Evolutionary conservation across 495 filamentous ascomycete genomes (phyloP).

Genomic region (Massariosphaeria phaeospora): DNA sequence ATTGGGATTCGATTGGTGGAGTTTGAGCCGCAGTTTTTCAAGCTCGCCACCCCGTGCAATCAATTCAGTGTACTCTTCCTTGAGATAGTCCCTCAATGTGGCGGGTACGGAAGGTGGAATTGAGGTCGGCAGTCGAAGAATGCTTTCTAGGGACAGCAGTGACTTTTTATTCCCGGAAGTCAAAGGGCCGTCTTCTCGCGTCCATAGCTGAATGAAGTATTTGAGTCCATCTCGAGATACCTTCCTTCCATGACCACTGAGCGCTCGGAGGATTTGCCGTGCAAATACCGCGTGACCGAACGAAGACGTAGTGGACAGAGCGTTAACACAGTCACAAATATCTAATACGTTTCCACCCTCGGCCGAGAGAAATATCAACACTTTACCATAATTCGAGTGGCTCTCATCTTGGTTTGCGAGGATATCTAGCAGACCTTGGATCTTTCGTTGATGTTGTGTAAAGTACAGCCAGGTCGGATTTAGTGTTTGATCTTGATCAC

Average conservation of each 20-base stretch:
- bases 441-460: not conserved
- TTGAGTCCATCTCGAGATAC: not conserved
- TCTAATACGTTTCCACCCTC: not conserved
- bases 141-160: not conserved
- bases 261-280: not conserved
- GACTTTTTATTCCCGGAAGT: not conserved
- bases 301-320: not conserved
- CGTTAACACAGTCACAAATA: not conserved
- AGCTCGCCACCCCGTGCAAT: not conserved
- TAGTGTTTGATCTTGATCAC: not conserved
- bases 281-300: not conserved
- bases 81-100: not conserved
- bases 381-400: not conserved
- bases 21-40: not conserved
- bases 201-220: not conserved
- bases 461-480: slow-evolving; percentile 1
- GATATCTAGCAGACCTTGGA: not conserved
- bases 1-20: not conserved
- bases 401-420: not conserved
- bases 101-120: not conserved
- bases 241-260: not conserved
- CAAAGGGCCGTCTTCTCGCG: not conserved
- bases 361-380: not conserved
- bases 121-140: not conserved
- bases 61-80: not conserved